phyloP scores from a whole-genome alignment of 1,284 basidiomycete genomes.

The Ustilago bromivora region DNA sequence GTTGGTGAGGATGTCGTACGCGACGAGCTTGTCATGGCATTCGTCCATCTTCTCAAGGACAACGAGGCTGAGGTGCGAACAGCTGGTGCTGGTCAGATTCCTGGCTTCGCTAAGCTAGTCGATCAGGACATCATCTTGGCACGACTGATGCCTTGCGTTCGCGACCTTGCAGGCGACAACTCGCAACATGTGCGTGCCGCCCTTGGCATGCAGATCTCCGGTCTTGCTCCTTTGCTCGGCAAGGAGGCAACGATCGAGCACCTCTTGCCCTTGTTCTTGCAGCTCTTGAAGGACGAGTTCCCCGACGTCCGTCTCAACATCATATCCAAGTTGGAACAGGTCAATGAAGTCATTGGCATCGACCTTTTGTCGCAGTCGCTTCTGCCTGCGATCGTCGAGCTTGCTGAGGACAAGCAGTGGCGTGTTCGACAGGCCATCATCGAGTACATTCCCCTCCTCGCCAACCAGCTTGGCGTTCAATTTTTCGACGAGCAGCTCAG shows the following conservation, averaged over 20 bases:
- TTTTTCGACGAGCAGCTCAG: constrained; percentile 99
- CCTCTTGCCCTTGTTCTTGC: constrained; percentile 94
- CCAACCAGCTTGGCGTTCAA: constrained; percentile 92
- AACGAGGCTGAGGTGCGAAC: constrained; percentile 99
- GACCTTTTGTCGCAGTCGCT: constrained; percentile 94
- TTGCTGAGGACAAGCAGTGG: constrained; percentile 99
- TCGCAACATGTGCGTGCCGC: constrained; percentile 98
- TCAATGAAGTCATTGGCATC: constrained; percentile 97
- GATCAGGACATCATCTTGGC: constrained; percentile 94
- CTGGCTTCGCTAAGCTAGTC: constrained; percentile 93
- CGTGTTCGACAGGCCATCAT: constrained; percentile 99
- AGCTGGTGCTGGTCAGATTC: constrained; percentile 94
- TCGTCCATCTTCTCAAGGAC: constrained; percentile 93
- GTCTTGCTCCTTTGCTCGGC: constrained; percentile 94
- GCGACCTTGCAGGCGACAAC: constrained; percentile 90
- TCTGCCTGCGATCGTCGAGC: constrained; percentile 95
- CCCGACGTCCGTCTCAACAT: constrained; percentile 97
- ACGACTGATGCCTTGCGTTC: constrained; percentile 94
- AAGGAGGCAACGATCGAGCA: constrained; percentile 96
- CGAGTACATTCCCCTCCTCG: constrained; percentile 96
- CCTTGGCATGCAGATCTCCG: constrained; percentile 94
- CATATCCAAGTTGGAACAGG: constrained; percentile 97
- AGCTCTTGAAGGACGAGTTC: constrained; percentile 98
- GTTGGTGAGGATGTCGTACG: constrained; percentile 90
- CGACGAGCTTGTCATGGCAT: constrained; percentile 93